phyloP scores from a whole-genome alignment of 345 rosid genomes.

The Camelina neglecta region DNA sequence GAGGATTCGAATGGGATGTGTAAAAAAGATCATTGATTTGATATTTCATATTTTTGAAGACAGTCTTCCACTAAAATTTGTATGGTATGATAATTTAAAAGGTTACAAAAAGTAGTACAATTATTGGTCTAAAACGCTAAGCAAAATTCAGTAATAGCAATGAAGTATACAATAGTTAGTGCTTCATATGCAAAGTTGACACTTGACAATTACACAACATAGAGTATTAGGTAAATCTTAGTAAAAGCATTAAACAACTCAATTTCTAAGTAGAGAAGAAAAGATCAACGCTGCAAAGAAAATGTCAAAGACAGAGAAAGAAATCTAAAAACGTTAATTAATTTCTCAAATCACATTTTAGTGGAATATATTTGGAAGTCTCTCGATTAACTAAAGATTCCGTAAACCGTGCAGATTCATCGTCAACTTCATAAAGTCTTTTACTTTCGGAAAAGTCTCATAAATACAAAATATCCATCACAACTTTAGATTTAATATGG shows the following conservation, averaged over 20 bases:
- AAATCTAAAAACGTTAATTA: neutral
- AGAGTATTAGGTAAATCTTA: neutral
- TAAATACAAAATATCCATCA: constrained; percentile 21
- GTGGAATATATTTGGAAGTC: constrained; percentile 11
- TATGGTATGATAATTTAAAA: too few species aligned
- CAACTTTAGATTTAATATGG: constrained; percentile 36
- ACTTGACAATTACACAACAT: neutral
- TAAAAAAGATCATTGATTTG: too few species aligned
- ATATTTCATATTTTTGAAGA: too few species aligned
- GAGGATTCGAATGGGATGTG: too few species aligned
- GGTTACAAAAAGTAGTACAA: too few species aligned
- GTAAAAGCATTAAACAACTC: neutral
- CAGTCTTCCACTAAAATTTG: too few species aligned
- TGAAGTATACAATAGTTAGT: too few species aligned
- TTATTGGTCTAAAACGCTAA: too few species aligned
- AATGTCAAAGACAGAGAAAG: constrained; percentile 9
- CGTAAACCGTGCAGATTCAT: constrained; percentile 25
- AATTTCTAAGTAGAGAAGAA: neutral
- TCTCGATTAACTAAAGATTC: constrained; percentile 27
- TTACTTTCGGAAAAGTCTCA: constrained; percentile 17
- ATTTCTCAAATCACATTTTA: constrained; percentile 12
- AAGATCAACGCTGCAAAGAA: constrained; percentile 2
- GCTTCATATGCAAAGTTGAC: too few species aligned
- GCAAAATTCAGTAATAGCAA: too few species aligned
- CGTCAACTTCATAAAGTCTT: constrained; percentile 30